Percentiles rank a stretch among this genome's conserved stretches.
These are phyloP conservation scores for Solanum clarkiae DNA, from an alignment of 257 asterid species.

Conservation along the genomic window DNA sequence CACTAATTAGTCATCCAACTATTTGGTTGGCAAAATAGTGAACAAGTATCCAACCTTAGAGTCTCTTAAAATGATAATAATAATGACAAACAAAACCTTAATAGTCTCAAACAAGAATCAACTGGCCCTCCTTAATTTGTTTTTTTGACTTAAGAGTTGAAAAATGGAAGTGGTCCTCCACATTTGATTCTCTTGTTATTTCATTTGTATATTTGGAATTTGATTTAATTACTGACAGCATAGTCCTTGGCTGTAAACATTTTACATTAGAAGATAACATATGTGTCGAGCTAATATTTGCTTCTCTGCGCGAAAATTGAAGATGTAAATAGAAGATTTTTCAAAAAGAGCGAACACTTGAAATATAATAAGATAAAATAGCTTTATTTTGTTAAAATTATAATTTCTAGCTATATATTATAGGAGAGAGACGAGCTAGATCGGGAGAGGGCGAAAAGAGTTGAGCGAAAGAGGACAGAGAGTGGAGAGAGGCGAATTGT, in stretches of 20 bases:
- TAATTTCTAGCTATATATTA: too few species aligned
- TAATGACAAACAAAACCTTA: background rate
- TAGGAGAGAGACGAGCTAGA: too few species aligned
- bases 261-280: background rate
- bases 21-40: background rate
- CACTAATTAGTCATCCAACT: background rate
- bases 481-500: too few species aligned
- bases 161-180: background rate
- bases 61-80: background rate
- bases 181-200: background rate
- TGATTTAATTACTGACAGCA: background rate
- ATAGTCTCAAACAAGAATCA: background rate
- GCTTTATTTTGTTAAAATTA: too few species aligned
- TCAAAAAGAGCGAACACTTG: too few species aligned
- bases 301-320: background rate
- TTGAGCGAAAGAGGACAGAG: too few species aligned
- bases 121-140: background rate
- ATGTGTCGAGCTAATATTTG: background rate
- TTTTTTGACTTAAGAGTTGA: background rate
- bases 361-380: too few species aligned
- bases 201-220: background rate
- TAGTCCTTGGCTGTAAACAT: background rate
- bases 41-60: background rate
- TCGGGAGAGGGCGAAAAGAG: too few species aligned
- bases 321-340: too few species aligned